These are phyloP conservation scores for Narthecium ossifragum DNA, from an alignment of 106 monocot species.

Conservation along the genomic window DNA sequence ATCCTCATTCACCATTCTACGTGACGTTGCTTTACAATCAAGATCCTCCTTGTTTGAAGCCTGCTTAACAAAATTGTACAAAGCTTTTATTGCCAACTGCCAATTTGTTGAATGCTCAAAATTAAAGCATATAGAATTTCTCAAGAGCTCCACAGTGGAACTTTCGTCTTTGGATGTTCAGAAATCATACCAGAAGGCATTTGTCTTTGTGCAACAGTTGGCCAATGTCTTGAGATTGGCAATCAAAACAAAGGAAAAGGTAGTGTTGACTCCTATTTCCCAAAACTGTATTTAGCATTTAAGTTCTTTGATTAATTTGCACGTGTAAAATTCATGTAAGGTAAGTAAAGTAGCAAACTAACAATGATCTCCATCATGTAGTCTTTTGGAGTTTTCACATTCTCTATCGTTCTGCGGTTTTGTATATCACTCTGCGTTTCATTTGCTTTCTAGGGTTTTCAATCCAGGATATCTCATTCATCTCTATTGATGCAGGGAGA, in stretches of 20 bases:
- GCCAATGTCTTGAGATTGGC: slow-evolving; percentile 36
- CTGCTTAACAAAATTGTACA: slow-evolving; percentile 50
- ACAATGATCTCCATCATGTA: no score
- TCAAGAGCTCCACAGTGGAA: slow-evolving; percentile 48
- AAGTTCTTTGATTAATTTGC: no score
- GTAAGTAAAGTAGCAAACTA: no score
- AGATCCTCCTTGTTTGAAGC: slow-evolving; percentile 36
- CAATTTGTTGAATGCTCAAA: slow-evolving; percentile 59
- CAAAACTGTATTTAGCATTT: not conserved
- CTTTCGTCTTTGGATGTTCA: slow-evolving; percentile 63
- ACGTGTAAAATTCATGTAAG: no score
- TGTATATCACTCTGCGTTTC: not conserved
- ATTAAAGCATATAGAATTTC: slow-evolving; percentile 48
- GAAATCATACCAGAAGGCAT: slow-evolving; percentile 40
- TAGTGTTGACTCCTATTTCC: slow-evolving; percentile 7
- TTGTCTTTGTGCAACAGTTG: slow-evolving; percentile 50
- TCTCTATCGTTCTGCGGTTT: not conserved
- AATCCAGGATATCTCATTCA: no score
- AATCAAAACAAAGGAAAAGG: slow-evolving; percentile 67
- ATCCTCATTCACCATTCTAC: slow-evolving; percentile 54
- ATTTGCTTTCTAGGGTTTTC: slow-evolving; percentile 2
- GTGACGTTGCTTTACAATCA: slow-evolving; percentile 35
- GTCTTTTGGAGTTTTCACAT: not conserved
- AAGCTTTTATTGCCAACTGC: slow-evolving; percentile 47
- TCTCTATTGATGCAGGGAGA: slow-evolving; percentile 69